phyloP scores from a whole-genome alignment of 2,329 filamentous ascomycete species.

The Thyridium curvatum region DNA sequence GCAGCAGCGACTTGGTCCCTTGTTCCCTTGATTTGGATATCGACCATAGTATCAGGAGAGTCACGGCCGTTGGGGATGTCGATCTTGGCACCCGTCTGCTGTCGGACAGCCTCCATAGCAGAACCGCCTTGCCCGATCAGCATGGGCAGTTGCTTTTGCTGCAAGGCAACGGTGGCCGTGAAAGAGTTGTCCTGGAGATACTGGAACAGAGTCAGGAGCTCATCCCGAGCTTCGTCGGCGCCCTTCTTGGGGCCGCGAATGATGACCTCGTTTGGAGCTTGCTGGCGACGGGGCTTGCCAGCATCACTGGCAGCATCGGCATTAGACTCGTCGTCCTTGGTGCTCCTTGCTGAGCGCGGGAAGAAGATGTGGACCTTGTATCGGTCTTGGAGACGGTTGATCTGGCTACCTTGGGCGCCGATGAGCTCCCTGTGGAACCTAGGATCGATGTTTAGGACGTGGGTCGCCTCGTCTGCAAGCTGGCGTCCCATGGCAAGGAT shows the following conservation, averaged over 20 bases:
- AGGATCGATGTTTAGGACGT: conserved; percentile 82
- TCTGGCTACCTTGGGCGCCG: conserved; percentile 77
- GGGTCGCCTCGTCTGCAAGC: conserved; percentile 84
- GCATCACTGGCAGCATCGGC: conserved; percentile 64
- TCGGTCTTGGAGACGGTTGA: conserved; percentile 85
- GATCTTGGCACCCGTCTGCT: conserved; percentile 79
- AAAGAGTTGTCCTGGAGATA: conserved; percentile 86
- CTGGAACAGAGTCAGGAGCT: conserved; percentile 82
- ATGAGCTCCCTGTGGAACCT: conserved; percentile 95
- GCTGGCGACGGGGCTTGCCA: conserved; percentile 60
- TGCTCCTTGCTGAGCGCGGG: conserved; percentile 60
- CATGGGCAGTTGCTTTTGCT: conserved; percentile 88
- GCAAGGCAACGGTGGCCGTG: conserved; percentile 72
- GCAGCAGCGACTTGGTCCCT: conserved; percentile 87
- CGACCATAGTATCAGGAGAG: conserved; percentile 62
- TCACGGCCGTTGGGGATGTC: conserved; percentile 83
- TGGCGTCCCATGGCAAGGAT: conserved; percentile 75
- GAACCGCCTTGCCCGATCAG: conserved; percentile 86
- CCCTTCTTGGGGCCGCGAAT: conserved; percentile 89
- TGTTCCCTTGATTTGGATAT: conserved; percentile 88
- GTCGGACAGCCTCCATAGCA: conserved; percentile 84
- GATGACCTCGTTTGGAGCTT: conserved; percentile 81
- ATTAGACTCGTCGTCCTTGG: conserved; percentile 63
- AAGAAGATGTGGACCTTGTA: conserved; percentile 97
- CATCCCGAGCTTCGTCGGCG: conserved; percentile 84